Evolutionary conservation across 371 early-diverging fungal species (phyloP).

Genomic region (Mortierella sp.): DNA sequence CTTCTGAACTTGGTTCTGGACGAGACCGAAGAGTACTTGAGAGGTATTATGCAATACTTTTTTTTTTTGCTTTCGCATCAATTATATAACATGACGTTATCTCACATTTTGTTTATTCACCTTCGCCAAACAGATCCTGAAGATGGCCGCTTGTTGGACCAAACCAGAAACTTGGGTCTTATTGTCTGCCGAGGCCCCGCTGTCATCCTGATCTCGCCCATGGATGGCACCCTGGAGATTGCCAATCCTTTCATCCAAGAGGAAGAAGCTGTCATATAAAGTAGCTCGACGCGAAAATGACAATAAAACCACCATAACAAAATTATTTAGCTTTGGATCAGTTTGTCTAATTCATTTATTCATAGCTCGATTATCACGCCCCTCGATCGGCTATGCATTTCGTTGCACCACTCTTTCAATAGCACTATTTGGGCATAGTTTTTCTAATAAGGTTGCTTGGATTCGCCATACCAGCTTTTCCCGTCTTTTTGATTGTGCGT

Average conservation of each 20-base stretch:
- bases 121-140: slow-evolving; percentile 72
- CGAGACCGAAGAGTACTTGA: slow-evolving; percentile 84
- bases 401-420: background rate
- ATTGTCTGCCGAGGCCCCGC: slow-evolving; percentile 93
- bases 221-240: slow-evolving; percentile 93
- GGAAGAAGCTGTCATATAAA: slow-evolving; percentile 52
- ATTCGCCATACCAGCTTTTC: background rate
- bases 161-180: slow-evolving; percentile 84
- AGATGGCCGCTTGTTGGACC: slow-evolving; percentile 72
- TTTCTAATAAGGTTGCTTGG: slow-evolving; percentile 1
- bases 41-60: slow-evolving; percentile 62
- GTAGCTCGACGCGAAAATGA: background rate
- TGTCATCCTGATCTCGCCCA: slow-evolving; percentile 91
- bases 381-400: background rate
- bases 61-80: background rate
- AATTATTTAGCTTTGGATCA: background rate
- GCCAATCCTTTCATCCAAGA: slow-evolving; percentile 88
- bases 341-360: slow-evolving; percentile 1
- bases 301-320: background rate
- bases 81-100: background rate
- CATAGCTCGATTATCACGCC: background rate
- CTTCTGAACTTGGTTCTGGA: slow-evolving; percentile 95
- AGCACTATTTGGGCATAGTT: background rate
- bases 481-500: background rate
- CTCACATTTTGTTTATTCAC: background rate